Percentiles rank a stretch among this genome's conserved stretches.
These are phyloP conservation scores for Suhomyces canberraensis DNA, from an alignment of 805 yeast genomes.

Conservation along the genomic window DNA sequence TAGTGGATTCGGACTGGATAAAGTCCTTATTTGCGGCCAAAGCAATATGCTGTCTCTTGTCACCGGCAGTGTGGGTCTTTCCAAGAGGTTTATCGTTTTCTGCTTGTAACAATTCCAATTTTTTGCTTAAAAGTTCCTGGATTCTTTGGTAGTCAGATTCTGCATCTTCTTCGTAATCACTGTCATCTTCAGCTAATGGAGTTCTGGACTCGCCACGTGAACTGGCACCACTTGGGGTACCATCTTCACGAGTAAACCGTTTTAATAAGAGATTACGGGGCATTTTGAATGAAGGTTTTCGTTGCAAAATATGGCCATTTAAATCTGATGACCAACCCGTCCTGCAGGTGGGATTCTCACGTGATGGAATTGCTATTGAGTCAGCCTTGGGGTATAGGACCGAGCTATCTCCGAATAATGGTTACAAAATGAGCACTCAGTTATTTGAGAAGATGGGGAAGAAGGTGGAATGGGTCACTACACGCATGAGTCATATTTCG, in stretches of 20 bases:
- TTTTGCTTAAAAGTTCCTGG: slow-evolving; percentile 13
- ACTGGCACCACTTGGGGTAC: slow-evolving; percentile 11
- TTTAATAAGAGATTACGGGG: slow-evolving; percentile 4
- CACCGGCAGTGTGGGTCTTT: slow-evolving; percentile 5
- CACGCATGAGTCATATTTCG: no score
- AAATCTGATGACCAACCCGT: neutral
- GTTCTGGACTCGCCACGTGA: slow-evolving; percentile 13
- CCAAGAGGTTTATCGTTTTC: slow-evolving; percentile 8
- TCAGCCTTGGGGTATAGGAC: neutral
- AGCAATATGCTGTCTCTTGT: slow-evolving; percentile 26
- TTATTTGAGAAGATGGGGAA: no score
- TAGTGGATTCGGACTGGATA: slow-evolving; percentile 33
- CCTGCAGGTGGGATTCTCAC: neutral
- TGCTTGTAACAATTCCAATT: slow-evolving; percentile 10
- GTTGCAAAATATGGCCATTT: neutral
- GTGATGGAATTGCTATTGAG: neutral
- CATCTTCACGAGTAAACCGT: slow-evolving; percentile 8
- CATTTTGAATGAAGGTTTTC: neutral
- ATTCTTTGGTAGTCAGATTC: slow-evolving; percentile 12
- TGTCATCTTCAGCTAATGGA: slow-evolving; percentile 14
- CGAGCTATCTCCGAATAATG: no score
- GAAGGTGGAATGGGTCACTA: no score
- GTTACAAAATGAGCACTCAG: no score
- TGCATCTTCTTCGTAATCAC: slow-evolving; percentile 15
- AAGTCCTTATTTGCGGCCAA: slow-evolving; percentile 30